Conservation (phyloP, 352 stramenopile species). For the Globisporangium polare region DNA sequence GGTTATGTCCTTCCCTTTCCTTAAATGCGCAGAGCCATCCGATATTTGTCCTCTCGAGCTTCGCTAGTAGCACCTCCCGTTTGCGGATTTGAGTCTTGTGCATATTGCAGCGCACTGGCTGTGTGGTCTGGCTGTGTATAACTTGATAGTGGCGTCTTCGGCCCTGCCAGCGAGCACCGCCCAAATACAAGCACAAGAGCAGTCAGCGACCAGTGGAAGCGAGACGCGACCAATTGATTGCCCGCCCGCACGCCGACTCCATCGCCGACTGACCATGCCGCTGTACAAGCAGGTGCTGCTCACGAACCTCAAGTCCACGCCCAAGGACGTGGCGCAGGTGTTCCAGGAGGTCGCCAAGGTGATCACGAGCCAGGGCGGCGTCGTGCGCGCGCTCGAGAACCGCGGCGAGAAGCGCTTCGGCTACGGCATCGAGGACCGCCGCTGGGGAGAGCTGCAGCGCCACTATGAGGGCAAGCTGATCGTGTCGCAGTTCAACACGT, state of each 20-base stretch:
- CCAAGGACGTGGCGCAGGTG: slow-evolving; percentile 74
- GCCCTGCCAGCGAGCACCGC: background rate
- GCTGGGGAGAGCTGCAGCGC: slow-evolving; percentile 81
- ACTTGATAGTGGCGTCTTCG: background rate
- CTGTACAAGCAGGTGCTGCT: slow-evolving; percentile 89
- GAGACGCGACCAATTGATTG: background rate
- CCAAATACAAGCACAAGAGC: background rate
- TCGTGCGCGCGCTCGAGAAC: slow-evolving; percentile 78
- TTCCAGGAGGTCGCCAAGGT: slow-evolving; percentile 80
- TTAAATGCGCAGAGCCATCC: too few species aligned
- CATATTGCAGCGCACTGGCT: too few species aligned
- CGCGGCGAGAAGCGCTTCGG: slow-evolving; percentile 78
- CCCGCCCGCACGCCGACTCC: background rate
- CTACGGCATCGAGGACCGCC: slow-evolving; percentile 82
- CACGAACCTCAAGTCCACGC: slow-evolving; percentile 85
- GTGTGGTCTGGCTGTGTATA: background rate
- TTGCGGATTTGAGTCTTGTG: too few species aligned
- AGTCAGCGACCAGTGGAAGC: background rate
- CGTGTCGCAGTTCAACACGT: slow-evolving; percentile 86
- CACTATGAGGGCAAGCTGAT: slow-evolving; percentile 85
- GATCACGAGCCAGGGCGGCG: slow-evolving; percentile 61
- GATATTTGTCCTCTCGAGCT: too few species aligned
- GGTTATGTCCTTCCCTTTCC: too few species aligned
- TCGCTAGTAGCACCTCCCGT: too few species aligned
- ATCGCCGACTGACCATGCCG: slow-evolving; percentile 40